Evolutionary conservation across 768 basidiomycete species (phyloP).

Genomic region (Guyanaporus albipodus): DNA sequence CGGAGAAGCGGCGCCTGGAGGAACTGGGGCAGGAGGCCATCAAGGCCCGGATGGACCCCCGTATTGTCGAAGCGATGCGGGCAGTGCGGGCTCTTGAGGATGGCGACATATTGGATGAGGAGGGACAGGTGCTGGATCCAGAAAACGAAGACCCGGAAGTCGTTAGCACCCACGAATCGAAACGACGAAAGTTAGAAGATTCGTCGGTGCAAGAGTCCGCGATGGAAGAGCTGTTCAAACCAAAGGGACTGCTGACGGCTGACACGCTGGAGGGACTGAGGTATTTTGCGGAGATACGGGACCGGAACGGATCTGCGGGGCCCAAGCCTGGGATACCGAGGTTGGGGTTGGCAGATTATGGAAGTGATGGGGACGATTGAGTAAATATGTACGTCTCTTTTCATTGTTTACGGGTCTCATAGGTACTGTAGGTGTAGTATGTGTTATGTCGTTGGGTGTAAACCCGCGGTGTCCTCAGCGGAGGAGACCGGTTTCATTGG

Average conservation of each 20-base stretch:
- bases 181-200: constrained; percentile 34
- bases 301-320: constrained; percentile 46
- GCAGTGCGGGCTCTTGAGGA: constrained; percentile 87
- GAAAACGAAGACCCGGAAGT: constrained; percentile 36
- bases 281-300: constrained; percentile 86
- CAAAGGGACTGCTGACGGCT: constrained; percentile 64
- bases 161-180: constrained; percentile 33
- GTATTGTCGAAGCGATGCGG: constrained; percentile 85
- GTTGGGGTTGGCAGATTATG: constrained; percentile 70
- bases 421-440: not conserved
- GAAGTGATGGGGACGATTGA: constrained; percentile 64
- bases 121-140: constrained; percentile 31
- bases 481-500: not conserved
- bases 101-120: constrained; percentile 43
- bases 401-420: constrained; percentile 1
- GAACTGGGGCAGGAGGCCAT: constrained; percentile 86
- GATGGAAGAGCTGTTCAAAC: constrained; percentile 32
- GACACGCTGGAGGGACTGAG: constrained; percentile 89
- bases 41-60: constrained; percentile 76
- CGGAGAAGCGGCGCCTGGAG: constrained; percentile 80
- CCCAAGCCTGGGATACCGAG: constrained; percentile 37
- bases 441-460: not conserved
- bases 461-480: not conserved
- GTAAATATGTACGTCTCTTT: constrained; percentile 7
- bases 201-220: constrained; percentile 27